Evolutionary conservation across 2,329 filamentous ascomycete genomes (phyloP).

Genomic region (Lasiodiplodia theobromae): DNA sequence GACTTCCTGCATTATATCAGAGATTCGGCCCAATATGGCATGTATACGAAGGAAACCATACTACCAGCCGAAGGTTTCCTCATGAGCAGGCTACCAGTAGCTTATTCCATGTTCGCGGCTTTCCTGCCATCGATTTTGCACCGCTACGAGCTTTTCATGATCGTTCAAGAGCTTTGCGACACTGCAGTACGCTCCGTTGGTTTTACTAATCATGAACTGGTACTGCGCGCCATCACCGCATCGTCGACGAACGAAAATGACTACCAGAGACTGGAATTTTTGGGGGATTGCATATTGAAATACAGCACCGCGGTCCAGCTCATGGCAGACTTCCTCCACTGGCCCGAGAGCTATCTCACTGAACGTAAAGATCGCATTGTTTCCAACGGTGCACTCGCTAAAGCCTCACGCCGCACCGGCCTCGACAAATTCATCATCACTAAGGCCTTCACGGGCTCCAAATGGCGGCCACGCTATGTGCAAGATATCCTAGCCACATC

Average conservation of each 20-base stretch:
- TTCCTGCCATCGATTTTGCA: constrained; percentile 78
- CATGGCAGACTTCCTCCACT: constrained; percentile 64
- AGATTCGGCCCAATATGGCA: constrained; percentile 34
- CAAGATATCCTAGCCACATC: constrained; percentile 47
- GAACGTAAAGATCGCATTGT: constrained; percentile 73
- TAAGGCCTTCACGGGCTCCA: constrained; percentile 69
- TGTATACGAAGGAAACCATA: constrained; percentile 54
- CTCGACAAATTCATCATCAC: constrained; percentile 78
- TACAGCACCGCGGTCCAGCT: constrained; percentile 73
- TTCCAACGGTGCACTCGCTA: constrained; percentile 75
- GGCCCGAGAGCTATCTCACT: constrained; percentile 80
- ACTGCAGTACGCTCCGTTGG: constrained; percentile 61
- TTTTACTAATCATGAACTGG: constrained; percentile 61
- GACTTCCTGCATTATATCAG: constrained; percentile 64
- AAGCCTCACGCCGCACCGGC: constrained; percentile 67
- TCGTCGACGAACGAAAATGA: constrained; percentile 68
- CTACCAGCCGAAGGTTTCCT: constrained; percentile 59
- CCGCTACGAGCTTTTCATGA: constrained; percentile 69
- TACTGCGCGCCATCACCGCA: constrained; percentile 75
- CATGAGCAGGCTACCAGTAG: constrained; percentile 54
- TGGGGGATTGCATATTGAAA: constrained; percentile 87
- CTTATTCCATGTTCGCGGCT: constrained; percentile 59
- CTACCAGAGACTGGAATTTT: constrained; percentile 85
- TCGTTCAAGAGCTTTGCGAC: constrained; percentile 66
- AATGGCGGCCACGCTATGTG: constrained; percentile 75